Percentiles rank a stretch among this genome's conserved stretches.
These are phyloP conservation scores for Cytospora piceae DNA, from an alignment of 2,329 filamentous ascomycete genomes.

Conservation along the genomic window DNA sequence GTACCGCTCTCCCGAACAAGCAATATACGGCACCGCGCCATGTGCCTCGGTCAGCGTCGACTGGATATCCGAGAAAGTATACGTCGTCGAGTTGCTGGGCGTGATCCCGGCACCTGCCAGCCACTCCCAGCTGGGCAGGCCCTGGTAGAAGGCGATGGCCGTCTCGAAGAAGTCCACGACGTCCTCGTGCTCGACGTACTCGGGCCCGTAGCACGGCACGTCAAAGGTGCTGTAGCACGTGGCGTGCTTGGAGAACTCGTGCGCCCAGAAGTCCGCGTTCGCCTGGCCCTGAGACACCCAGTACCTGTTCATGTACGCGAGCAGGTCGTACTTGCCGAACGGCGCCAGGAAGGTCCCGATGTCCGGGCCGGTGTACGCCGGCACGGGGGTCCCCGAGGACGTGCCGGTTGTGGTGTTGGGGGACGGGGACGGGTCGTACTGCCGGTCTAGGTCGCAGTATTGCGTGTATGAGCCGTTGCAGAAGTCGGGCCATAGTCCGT, in stretches of 20 bases:
- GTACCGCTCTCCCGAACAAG: slow-evolving; percentile 62
- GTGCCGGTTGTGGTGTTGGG: slow-evolving; percentile 67
- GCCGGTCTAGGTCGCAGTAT: slow-evolving; percentile 67
- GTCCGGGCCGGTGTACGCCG: slow-evolving; percentile 59
- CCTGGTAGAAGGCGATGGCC: slow-evolving; percentile 58
- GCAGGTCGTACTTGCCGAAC: slow-evolving; percentile 62
- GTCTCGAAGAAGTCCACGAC: slow-evolving; percentile 68
- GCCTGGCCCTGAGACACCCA: slow-evolving; percentile 63
- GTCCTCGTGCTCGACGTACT: slow-evolving; percentile 59
- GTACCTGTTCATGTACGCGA: slow-evolving; percentile 68
- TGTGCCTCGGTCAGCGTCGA: slow-evolving; percentile 52
- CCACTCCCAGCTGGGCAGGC: slow-evolving; percentile 64
- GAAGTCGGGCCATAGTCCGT: slow-evolving; percentile 62
- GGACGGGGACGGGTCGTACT: slow-evolving; percentile 64
- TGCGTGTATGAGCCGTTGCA: slow-evolving; percentile 64
- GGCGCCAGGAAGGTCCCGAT: slow-evolving; percentile 62
- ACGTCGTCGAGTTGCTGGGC: slow-evolving; percentile 62
- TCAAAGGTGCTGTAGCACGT: slow-evolving; percentile 71
- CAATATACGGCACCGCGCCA: slow-evolving; percentile 62
- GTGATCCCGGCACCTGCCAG: slow-evolving; percentile 56
- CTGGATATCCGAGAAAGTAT: slow-evolving; percentile 58
- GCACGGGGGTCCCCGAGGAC: slow-evolving; percentile 55
- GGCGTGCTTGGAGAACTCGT: slow-evolving; percentile 70
- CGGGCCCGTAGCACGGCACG: slow-evolving; percentile 64
- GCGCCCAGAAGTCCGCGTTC: slow-evolving; percentile 66